Evolutionary conservation across 176 grass and related monocot species (phyloP).

Genomic region (Chloris gayana): DNA sequence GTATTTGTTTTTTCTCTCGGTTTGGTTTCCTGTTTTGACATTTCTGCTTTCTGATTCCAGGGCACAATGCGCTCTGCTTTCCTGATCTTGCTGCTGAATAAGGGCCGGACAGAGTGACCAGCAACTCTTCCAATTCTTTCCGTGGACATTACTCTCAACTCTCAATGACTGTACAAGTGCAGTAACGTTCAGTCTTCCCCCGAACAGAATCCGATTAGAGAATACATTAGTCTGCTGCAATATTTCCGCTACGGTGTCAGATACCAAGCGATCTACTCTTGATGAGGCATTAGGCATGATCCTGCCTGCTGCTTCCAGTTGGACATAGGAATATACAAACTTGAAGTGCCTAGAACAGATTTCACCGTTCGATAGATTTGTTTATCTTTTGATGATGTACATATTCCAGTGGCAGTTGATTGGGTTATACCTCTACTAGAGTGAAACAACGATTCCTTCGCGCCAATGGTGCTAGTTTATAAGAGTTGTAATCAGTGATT

Average conservation of each 20-base stretch:
- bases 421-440: neutral
- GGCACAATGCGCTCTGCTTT: slow-evolving; percentile 29
- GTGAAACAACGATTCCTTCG: neutral
- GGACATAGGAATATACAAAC: neutral
- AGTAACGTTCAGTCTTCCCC: neutral
- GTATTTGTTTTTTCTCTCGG: neutral
- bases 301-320: neutral
- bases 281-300: neutral
- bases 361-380: neutral
- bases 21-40: neutral
- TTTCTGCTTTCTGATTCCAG: slow-evolving; percentile 9
- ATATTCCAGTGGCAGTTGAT: neutral
- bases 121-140: neutral
- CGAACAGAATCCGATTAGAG: neutral
- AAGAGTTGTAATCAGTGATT: neutral
- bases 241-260: neutral
- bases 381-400: neutral
- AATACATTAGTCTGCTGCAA: neutral
- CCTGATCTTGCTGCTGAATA: slow-evolving; percentile 46
- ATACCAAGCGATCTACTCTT: neutral
- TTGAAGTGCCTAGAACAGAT: slow-evolving; percentile 16
- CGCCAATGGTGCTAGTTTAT: neutral
- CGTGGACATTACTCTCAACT: slow-evolving; percentile 25
- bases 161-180: slow-evolving; percentile 5
- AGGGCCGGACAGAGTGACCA: neutral